phyloP scores from a whole-genome alignment of 495 filamentous ascomycete genomes.

The Lindgomyces ingoldianus region DNA sequence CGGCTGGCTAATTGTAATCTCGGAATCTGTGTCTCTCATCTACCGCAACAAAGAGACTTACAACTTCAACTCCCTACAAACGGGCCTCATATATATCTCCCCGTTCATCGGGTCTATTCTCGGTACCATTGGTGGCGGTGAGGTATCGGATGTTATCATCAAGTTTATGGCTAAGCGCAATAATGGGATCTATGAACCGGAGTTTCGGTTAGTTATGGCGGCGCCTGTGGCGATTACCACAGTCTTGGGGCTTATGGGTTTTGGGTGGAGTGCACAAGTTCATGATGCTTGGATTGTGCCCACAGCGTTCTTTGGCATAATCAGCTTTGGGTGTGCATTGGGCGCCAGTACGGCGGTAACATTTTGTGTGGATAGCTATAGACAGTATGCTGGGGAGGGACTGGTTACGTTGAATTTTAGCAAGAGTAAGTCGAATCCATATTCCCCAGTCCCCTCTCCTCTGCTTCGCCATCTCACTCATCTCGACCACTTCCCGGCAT shows the following conservation, averaged over 20 bases:
- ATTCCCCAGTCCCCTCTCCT: constrained; percentile 27
- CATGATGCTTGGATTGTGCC: constrained; percentile 87
- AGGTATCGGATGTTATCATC: constrained; percentile 81
- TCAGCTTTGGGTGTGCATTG: constrained; percentile 94
- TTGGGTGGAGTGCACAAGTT: constrained; percentile 79
- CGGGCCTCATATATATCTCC: constrained; percentile 83
- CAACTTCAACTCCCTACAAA: constrained; percentile 73
- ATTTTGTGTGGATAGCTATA: constrained; percentile 87
- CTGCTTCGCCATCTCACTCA: no score
- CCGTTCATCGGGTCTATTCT: constrained; percentile 87
- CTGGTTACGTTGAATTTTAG: constrained; percentile 90
- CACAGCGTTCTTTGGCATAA: constrained; percentile 88
- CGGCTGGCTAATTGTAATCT: constrained; percentile 92
- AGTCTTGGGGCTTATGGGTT: constrained; percentile 90
- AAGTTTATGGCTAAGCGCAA: constrained; percentile 75
- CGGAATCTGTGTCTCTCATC: constrained; percentile 69
- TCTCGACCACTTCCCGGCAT: no score
- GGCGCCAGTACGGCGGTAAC: constrained; percentile 87
- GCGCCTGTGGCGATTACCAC: constrained; percentile 74
- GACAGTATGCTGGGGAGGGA: constrained; percentile 90
- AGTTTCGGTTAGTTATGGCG: constrained; percentile 82
- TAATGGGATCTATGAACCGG: constrained; percentile 91
- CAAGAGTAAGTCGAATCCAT: constrained; percentile 63
- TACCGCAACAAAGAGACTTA: constrained; percentile 81
- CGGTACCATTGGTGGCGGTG: constrained; percentile 85